Conservation (phyloP, 108 stramenopile genomes). For the Cyclostephanos tholiformis region DNA sequence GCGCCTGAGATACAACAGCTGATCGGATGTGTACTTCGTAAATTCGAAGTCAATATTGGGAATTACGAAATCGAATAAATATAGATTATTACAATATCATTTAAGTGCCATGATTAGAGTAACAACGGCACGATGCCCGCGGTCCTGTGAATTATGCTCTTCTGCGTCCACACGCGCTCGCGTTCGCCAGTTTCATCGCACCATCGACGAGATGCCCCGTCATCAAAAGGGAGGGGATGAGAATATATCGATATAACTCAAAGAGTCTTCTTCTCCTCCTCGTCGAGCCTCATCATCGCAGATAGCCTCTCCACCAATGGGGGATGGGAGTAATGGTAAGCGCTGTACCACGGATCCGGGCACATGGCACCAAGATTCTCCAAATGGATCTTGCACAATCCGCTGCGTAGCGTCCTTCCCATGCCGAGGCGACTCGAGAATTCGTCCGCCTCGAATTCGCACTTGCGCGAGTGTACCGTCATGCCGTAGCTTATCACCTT, state of each 20-base stretch:
- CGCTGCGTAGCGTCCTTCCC: constrained; percentile 80
- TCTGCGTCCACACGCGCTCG: too few species aligned
- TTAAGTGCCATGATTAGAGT: too few species aligned
- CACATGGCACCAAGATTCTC: constrained; percentile 95
- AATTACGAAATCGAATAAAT: too few species aligned
- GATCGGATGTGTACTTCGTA: too few species aligned
- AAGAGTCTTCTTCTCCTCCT: constrained; percentile 15
- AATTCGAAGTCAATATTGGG: too few species aligned
- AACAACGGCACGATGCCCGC: too few species aligned
- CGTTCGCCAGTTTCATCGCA: too few species aligned
- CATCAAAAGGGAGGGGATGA: too few species aligned
- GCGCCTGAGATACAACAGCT: background rate
- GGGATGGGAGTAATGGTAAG: constrained; percentile 97
- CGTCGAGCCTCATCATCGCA: constrained; percentile 89
- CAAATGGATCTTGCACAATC: constrained; percentile 95
- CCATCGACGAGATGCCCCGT: too few species aligned
- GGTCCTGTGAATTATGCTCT: too few species aligned
- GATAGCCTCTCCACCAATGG: constrained; percentile 94
- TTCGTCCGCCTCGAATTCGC: constrained; percentile 94
- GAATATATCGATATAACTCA: background rate
- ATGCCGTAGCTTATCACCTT: constrained; percentile 90
- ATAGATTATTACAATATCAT: too few species aligned
- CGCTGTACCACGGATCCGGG: constrained; percentile 88
- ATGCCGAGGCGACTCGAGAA: constrained; percentile 88
- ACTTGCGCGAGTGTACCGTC: constrained; percentile 85